Evolutionary conservation across 495 filamentous ascomycete genomes (phyloP).

Genomic region (Astrocystis sublimbata): DNA sequence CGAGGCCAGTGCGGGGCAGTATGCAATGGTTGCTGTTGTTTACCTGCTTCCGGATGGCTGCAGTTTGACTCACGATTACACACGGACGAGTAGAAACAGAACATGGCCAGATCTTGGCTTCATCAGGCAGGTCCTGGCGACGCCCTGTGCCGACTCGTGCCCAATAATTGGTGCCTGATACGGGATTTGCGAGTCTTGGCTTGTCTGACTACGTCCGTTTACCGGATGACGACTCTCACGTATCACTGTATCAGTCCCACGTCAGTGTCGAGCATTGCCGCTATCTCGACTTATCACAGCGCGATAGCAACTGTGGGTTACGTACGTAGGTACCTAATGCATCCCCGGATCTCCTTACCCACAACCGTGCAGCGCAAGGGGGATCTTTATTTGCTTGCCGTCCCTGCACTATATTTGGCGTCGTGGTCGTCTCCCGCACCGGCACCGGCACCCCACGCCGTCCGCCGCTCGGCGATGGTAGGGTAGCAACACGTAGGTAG

Average conservation of each 20-base stretch:
- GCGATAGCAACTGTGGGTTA: too few relatives aligned
- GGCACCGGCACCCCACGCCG: background rate
- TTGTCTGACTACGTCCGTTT: slow-evolving; percentile 8
- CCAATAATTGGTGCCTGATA: background rate
- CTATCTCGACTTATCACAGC: background rate
- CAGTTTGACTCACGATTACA: background rate
- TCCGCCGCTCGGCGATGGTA: background rate
- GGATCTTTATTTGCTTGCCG: background rate
- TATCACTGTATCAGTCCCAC: background rate
- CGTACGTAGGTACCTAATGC: too few relatives aligned
- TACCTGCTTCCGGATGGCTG: background rate
- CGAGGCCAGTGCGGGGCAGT: background rate
- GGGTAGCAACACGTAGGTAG: slow-evolving; percentile 17
- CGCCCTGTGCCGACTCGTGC: background rate
- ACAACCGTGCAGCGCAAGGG: background rate
- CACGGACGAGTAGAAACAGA: background rate
- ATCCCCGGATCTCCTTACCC: too few relatives aligned
- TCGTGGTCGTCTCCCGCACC: background rate
- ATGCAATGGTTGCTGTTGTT: background rate
- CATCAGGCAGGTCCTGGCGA: slow-evolving; percentile 37
- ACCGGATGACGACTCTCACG: slow-evolving; percentile 2
- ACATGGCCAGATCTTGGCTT: slow-evolving; percentile 17
- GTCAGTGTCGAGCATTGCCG: background rate
- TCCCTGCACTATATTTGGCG: background rate
- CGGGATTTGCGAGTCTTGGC: background rate